Evolutionary conservation across 2,329 filamentous ascomycete genomes (phyloP), one percentile per base, ranked within the genome.

Genomic region (Cladorrhinum sp.): DNA sequence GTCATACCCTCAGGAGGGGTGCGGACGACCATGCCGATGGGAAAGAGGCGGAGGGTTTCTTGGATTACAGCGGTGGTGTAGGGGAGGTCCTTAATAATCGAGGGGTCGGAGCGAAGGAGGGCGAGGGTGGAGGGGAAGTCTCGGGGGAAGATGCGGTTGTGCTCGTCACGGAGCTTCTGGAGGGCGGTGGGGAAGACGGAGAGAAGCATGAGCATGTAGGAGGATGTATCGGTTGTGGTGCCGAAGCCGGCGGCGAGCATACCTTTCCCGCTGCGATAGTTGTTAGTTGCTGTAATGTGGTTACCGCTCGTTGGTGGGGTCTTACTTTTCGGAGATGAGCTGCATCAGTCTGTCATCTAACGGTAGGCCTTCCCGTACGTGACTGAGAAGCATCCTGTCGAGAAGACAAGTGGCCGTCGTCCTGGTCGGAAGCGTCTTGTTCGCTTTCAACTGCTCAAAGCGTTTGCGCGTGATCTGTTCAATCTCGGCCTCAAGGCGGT

Each of bases 11-110:
- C 27, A 5, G 56, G 56, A 2, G 54, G 20, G 18, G 20, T 13
- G 18, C 58, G 58, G 16, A 53, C 45, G 5, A 52, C 23, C 16
- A 60, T 36, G 18, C 58, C 58, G 20, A 60, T 60, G 12, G 53
- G 53, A 22, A 60, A 60, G 12, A 60, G 25, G 1, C 58, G 53
- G 16, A 60, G 49, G 48, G 58, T 60, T 52, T 60, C 58, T 12
- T 60, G 22, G 58, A 60, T 60, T 12, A 60, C 58, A n/a, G 58
- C 58, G 2, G 48, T 36, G 22, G 58, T 60, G 48, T 60, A 60
- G 7, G 20, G 9, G 22, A 60, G 54, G 4, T 57, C 29, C 9
- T 48, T 60, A 10, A 24, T 38, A 7, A 52, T 22, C 5, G n/a
- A 8, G 27, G 58, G 58, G 13, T 57, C 38, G 2, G 22, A 16